Evolutionary conservation across 225 moss, liverwort and hornwort genomes (phyloP).

Genomic region (Bryoerythrophyllum caledonicum): DNA sequence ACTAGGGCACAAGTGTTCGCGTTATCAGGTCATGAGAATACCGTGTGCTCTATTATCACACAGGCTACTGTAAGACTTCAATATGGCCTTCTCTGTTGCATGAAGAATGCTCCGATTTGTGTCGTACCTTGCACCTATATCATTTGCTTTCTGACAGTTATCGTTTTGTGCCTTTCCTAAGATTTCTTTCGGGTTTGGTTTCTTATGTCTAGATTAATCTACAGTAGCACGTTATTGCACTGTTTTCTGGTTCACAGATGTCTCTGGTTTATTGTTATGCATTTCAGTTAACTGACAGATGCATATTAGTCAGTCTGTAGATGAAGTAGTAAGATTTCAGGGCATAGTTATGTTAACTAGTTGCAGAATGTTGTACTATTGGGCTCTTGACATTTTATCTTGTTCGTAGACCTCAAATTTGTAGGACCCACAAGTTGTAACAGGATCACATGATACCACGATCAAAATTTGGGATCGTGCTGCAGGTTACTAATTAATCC

Average conservation of each 20-base stretch:
- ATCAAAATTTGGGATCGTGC: conserved; percentile 99
- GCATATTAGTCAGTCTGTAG: background rate
- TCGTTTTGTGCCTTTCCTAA: background rate
- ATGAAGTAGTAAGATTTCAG: background rate
- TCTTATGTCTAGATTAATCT: background rate
- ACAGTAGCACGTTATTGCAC: background rate
- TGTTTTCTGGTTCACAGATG: background rate
- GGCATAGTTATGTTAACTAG: conserved; percentile 18
- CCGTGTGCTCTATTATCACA: conserved; percentile 97
- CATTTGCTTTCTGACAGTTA: background rate
- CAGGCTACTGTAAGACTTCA: conserved; percentile 82
- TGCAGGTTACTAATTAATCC: conserved; percentile 45
- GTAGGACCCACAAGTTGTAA: conserved; percentile 99
- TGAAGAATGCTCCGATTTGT: conserved; percentile 5
- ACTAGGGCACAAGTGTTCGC: conserved; percentile 97
- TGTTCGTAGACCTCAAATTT: conserved; percentile 14
- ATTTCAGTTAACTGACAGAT: background rate
- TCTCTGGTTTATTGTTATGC: background rate
- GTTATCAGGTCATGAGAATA: conserved; percentile 95
- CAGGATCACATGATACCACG: conserved; percentile 97
- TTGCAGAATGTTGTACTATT: background rate
- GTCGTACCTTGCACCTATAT: background rate
- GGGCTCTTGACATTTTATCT: conserved; percentile 16
- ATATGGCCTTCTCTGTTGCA: conserved; percentile 6
- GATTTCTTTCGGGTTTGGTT: conserved; percentile 1